Base-by-base conservation (phyloP, 305 asterid genomes). In the Fraxinus nigra region DNA sequence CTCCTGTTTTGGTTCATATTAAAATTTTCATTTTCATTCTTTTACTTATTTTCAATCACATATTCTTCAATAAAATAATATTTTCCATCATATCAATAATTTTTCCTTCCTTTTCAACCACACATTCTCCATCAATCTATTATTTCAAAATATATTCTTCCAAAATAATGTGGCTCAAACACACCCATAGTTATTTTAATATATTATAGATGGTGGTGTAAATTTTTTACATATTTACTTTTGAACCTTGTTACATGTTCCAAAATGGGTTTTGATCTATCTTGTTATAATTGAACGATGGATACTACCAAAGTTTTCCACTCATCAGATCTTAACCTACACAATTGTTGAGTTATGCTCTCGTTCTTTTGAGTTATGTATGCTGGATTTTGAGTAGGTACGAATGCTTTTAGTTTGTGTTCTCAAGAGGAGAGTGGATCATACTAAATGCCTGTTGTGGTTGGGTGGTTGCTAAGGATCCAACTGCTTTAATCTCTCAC, bases 241-340 rank as follows among this genome's bases (percentile, higher is more conserved):
- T 30, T 70, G 75, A 70, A 30, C 40, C 40, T 70, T 0, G 24
- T 70, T 32, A 30, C 9, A 70, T 70, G 30, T 65, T 18, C 43
- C 24, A 4, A 70, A 30, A 30, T 70, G 75, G 75, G 75, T 6
- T 70, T 32, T 70, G 75, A 32, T 70, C 43, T 70, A 32, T 70
- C 75, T 32, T 65, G 8, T 65, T 70, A 70, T 70, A 70, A 34
- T 70, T 70, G 75, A 70, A 70, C 7, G 75, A 69, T 69, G 75
- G 40, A 70, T 4, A 32, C 24, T 32, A 28, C 43, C 75, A 70
- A 30, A 11, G 0, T 4, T 67, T 28, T 28, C 9, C 37, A 9
- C 26, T 26, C 20, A 24, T 63, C 33, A 24, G 72, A 63, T 63
- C 38, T 67, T 67, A 67, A 24, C 8, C 33, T 9, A 26, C 26